phyloP scores from a whole-genome alignment of 164 flowering plant genomes.

The Nymphaea colorata region DNA sequence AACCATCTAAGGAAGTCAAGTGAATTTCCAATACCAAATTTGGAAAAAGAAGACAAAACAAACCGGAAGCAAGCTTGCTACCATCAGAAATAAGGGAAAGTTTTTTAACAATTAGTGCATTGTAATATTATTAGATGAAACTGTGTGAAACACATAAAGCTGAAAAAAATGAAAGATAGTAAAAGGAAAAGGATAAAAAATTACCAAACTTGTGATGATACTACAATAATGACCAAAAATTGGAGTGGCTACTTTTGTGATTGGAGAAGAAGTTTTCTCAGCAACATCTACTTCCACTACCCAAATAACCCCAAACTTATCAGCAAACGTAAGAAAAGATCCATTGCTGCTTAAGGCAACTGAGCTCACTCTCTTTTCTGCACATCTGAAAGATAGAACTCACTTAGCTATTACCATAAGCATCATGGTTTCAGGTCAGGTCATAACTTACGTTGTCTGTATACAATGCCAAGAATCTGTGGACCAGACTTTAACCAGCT shows the following conservation, averaged over 20 bases:
- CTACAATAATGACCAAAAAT: slow-evolving; percentile 89
- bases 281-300: slow-evolving; percentile 30
- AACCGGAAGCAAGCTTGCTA: too few relatives aligned
- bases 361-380: slow-evolving; percentile 95
- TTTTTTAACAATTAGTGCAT: too few relatives aligned
- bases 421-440: background rate
- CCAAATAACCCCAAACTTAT: slow-evolving; percentile 96
- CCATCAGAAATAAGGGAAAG: too few relatives aligned
- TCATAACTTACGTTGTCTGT: slow-evolving; percentile 48
- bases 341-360: slow-evolving; percentile 69
- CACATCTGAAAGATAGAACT: slow-evolving; percentile 29
- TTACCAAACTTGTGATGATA: slow-evolving; percentile 88
- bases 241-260: slow-evolving; percentile 46
- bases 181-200: slow-evolving; percentile 6
- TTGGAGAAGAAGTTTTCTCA: slow-evolving; percentile 14
- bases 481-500: slow-evolving; percentile 75
- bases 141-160: background rate
- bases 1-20: too few relatives aligned
- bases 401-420: background rate
- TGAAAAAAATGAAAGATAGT: background rate
- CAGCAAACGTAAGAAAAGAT: slow-evolving; percentile 65
- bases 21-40: too few relatives aligned
- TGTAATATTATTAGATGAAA: background rate
- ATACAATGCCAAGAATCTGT: slow-evolving; percentile 64
- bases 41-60: too few relatives aligned